A percentile compares a stretch with the other conserved stretches of the same genome.
Conservation (phyloP, 225 moss, liverwort and hornwort species). For the Rhytidiadelphus loreus region DNA sequence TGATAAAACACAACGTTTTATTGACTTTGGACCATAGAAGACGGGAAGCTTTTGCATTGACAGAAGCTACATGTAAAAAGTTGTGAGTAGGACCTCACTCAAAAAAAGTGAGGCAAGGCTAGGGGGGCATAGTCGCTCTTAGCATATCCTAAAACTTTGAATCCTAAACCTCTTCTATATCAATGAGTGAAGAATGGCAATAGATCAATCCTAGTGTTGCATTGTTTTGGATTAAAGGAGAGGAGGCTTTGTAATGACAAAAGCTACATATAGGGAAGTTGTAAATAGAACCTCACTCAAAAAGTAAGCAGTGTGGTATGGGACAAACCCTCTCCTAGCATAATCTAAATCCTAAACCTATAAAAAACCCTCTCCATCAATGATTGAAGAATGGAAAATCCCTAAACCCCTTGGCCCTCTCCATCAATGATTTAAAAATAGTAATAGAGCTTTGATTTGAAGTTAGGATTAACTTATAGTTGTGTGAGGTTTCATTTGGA, state of each 20-base stretch:
- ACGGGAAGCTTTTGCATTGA: not conserved
- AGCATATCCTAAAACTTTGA: not conserved
- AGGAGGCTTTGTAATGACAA: not conserved
- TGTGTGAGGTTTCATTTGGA: not conserved
- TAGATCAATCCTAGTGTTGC: not conserved
- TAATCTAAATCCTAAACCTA: not conserved
- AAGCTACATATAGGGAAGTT: not conserved
- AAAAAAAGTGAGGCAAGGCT: not conserved
- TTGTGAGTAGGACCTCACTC: not conserved
- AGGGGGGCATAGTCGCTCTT: not conserved
- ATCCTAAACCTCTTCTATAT: not conserved
- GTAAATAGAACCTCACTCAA: not conserved
- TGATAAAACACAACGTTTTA: not conserved
- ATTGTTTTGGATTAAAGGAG: not conserved
- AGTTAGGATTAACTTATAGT: not conserved
- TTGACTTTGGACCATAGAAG: not conserved
- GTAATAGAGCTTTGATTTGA: not conserved
- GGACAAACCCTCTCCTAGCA: too few relatives aligned
- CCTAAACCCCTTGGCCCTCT: not conserved
- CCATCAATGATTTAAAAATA: not conserved
- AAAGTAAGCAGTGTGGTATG: not conserved
- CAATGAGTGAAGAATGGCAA: not conserved
- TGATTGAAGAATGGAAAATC: not conserved
- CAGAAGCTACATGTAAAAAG: not conserved
- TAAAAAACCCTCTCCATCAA: rapidly evolving